phyloP scores from a whole-genome alignment of 139 green algal genomes.

The Coelastrella sp. region DNA sequence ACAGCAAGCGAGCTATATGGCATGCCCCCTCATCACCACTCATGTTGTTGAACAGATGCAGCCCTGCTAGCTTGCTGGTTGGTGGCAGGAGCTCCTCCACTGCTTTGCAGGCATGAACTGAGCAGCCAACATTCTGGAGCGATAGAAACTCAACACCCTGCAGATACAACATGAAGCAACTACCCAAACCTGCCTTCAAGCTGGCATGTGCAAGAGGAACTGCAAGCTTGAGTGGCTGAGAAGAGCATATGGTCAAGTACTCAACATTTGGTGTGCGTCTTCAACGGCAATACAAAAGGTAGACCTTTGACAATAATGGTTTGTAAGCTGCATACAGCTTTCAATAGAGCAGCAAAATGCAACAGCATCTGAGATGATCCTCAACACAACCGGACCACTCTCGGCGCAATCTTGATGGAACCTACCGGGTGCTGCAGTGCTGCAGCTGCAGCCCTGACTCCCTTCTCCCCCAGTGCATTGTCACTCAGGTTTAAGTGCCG shows the following conservation, averaged over 20 bases:
- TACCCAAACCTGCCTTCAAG: no score
- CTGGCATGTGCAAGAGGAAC: neutral
- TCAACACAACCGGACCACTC: no score
- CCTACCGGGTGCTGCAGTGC: conserved; percentile 72
- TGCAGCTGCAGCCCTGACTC: conserved; percentile 81
- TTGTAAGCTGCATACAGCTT: no score
- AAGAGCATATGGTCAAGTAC: no score
- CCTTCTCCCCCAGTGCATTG: conserved; percentile 96
- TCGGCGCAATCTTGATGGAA: neutral
- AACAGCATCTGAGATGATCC: no score
- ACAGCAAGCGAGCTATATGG: conserved; percentile 77
- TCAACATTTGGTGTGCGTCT: no score
- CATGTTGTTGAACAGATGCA: conserved; percentile 99
- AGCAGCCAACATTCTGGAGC: conserved; percentile 92
- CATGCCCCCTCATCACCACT: conserved; percentile 81
- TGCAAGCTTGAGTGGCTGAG: neutral
- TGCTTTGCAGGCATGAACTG: conserved; percentile 85
- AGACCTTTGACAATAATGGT: no score
- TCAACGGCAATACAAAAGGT: no score
- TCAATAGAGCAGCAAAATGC: no score
- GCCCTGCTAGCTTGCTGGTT: conserved; percentile 51
- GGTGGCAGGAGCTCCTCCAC: conserved; percentile 80
- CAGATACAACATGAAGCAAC: neutral
- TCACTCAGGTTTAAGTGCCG: conserved; percentile 85
- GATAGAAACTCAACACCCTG: conserved; percentile 66